Conservation (phyloP, 108 stramenopile species). For the Pseudonitzschia delicatissima region DNA sequence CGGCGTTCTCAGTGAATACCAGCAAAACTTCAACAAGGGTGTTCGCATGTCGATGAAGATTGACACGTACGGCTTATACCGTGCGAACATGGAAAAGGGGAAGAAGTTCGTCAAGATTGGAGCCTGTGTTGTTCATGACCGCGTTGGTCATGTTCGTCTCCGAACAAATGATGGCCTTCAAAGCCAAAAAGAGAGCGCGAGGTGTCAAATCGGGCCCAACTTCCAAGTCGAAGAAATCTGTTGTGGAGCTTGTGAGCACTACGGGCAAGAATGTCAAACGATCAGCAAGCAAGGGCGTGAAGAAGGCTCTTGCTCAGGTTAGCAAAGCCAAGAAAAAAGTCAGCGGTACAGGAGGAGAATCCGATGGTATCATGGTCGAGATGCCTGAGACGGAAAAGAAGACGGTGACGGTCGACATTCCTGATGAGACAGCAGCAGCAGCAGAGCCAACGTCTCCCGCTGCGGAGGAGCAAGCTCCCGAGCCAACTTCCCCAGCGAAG, state of each 20-base stretch:
- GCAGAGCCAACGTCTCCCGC: no score
- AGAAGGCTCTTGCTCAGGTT: no score
- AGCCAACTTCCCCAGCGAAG: no score
- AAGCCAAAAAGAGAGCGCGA: not conserved
- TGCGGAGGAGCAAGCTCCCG: no score
- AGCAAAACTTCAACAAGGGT: conserved; percentile 35
- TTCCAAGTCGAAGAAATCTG: not conserved
- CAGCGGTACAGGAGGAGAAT: no score
- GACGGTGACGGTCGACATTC: no score
- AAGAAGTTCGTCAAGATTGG: conserved; percentile 10
- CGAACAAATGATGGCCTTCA: conserved; percentile 6
- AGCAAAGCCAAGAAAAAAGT: no score
- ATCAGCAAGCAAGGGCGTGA: not conserved
- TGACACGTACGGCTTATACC: conserved; percentile 14
- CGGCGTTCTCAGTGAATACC: conserved; percentile 33
- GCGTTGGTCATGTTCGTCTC: not conserved
- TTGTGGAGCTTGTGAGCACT: not conserved
- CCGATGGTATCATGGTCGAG: no score
- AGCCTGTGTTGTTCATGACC: conserved; percentile 1
- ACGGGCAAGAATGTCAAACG: not conserved
- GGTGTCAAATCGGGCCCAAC: not conserved
- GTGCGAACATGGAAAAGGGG: conserved; percentile 12
- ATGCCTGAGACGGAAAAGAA: no score
- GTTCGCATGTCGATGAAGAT: conserved; percentile 19
- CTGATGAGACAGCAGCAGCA: no score